Evolutionary conservation across 495 filamentous ascomycete genomes (phyloP).

Genomic region (Daldinia caldariorum): DNA sequence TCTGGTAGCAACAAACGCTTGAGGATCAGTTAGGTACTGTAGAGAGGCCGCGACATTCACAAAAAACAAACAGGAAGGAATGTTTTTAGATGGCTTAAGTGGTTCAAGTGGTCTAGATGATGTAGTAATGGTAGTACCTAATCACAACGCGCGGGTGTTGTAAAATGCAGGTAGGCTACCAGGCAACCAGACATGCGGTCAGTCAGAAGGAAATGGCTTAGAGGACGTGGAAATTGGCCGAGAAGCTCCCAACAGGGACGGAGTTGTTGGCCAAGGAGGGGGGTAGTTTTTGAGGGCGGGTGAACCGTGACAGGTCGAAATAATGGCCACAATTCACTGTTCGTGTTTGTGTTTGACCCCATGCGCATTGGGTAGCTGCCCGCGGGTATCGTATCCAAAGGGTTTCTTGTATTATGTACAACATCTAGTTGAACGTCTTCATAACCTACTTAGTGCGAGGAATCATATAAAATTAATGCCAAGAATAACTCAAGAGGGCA

Average conservation of each 20-base stretch:
- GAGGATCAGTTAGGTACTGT: neutral
- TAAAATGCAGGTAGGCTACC: slow-evolving; percentile 20
- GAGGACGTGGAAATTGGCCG: slow-evolving; percentile 27
- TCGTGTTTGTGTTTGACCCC: slow-evolving; percentile 10
- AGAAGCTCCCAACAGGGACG: slow-evolving; percentile 23
- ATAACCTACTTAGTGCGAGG: neutral
- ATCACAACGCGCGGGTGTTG: slow-evolving; percentile 1
- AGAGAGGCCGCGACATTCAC: slow-evolving; percentile 12
- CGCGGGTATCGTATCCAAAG: too few species aligned
- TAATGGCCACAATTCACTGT: slow-evolving; percentile 15
- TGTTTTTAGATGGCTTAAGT: too few species aligned
- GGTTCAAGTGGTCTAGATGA: slow-evolving; percentile 11
- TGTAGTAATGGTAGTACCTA: slow-evolving; percentile 11
- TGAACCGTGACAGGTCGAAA: slow-evolving; percentile 18
- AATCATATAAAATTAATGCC: neutral
- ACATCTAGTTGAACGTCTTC: neutral
- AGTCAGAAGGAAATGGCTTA: slow-evolving; percentile 30
- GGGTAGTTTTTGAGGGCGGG: neutral
- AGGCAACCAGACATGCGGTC: slow-evolving; percentile 31
- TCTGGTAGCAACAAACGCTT: slow-evolving; percentile 24
- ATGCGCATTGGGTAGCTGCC: slow-evolving; percentile 3
- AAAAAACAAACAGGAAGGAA: slow-evolving; percentile 22
- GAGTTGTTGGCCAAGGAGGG: slow-evolving; percentile 1
- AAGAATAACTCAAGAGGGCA: neutral
- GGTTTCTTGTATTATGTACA: neutral